These are phyloP conservation scores for Pharus latifolius DNA, from an alignment of 176 grass and related monocot genomes.

Conservation along the genomic window DNA sequence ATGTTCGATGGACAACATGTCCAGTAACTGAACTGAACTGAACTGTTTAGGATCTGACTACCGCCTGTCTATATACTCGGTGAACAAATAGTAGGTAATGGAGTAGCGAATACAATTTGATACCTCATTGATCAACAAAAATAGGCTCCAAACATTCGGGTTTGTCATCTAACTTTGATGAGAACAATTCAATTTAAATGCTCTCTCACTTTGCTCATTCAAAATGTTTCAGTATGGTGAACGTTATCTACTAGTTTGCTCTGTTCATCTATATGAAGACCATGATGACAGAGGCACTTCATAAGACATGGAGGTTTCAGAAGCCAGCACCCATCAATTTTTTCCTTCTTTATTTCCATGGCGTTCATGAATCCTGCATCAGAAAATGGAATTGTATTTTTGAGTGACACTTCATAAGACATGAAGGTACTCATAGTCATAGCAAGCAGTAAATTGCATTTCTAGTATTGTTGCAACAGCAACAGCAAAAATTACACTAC, in stretches of 20 bases:
- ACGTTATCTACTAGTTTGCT: neutral
- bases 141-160: neutral
- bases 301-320: neutral
- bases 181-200: neutral
- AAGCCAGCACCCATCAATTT: neutral
- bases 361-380: neutral
- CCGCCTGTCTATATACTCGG: too few relatives aligned
- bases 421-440: neutral
- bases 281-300: neutral
- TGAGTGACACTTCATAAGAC: too few relatives aligned
- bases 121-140: conserved; percentile 14
- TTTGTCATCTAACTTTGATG: neutral
- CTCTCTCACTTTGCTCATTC: neutral
- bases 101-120: neutral
- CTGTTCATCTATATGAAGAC: neutral
- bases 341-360: neutral
- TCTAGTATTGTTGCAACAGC: too few relatives aligned
- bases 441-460: neutral
- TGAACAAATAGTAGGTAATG: neutral
- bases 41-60: too few relatives aligned
- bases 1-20: too few relatives aligned
- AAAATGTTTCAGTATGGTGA: neutral
- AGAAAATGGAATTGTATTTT: too few relatives aligned
- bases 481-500: too few relatives aligned
- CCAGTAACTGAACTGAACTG: too few relatives aligned